A percentile compares a stretch with the other conserved stretches of the same genome.
These are phyloP conservation scores for Trichophyton simii DNA, from an alignment of 2,329 filamentous ascomycete species.

Conservation along the genomic window DNA sequence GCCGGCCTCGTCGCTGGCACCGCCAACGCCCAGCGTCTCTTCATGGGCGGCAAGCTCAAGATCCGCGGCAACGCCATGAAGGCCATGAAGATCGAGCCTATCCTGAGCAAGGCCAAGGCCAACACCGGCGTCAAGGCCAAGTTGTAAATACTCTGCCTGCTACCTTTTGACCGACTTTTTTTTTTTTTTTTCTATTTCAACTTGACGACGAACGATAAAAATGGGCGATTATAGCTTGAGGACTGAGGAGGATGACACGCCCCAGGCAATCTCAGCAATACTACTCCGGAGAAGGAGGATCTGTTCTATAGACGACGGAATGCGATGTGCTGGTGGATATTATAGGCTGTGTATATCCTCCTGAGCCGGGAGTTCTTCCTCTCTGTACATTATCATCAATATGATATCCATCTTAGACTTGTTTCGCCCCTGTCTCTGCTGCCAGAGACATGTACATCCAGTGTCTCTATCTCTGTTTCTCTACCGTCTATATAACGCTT, in stretches of 20 bases:
- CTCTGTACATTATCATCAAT: background rate
- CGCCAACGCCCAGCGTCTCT: constrained; percentile 86
- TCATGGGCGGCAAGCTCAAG: constrained; percentile 98
- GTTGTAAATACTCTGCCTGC: constrained; percentile 41
- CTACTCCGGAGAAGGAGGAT: background rate
- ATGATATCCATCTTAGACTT: background rate
- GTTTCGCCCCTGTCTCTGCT: background rate
- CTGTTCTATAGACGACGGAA: background rate
- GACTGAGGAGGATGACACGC: background rate
- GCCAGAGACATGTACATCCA: background rate
- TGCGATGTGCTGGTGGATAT: background rate
- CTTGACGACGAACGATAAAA: background rate
- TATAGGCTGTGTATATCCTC: background rate
- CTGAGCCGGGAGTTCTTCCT: background rate
- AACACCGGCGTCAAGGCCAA: constrained; percentile 52
- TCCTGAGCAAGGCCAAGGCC: constrained; percentile 74
- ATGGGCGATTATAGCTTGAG: background rate
- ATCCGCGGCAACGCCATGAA: constrained; percentile 98
- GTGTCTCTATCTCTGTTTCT: background rate
- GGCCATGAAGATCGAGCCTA: constrained; percentile 85
- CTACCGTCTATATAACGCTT: background rate
- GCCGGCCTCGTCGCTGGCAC: constrained; percentile 69
- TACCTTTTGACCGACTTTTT: too few species aligned
- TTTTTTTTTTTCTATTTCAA: too few species aligned
- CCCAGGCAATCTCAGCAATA: background rate